These are phyloP conservation scores for Vigna mungo DNA, from an alignment of 306 rosid species.

Conservation along the genomic window DNA sequence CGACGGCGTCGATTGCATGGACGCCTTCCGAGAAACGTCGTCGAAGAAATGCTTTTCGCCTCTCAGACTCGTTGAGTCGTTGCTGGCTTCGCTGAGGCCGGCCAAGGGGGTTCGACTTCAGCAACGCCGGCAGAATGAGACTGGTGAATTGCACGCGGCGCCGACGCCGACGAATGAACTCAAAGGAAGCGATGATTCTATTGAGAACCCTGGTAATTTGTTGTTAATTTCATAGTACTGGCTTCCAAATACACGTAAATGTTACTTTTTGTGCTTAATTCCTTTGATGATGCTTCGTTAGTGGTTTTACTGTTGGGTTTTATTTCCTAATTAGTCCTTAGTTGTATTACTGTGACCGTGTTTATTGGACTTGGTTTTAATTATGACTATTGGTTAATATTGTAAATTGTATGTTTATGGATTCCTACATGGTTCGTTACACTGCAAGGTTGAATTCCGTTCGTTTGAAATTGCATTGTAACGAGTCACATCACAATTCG, in stretches of 20 bases:
- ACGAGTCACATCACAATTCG: too few relatives aligned
- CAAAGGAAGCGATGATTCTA: constrained; percentile 42
- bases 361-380: constrained; percentile 8
- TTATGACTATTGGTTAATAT: background rate
- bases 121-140: constrained; percentile 29
- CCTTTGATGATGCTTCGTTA: background rate
- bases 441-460: too few relatives aligned
- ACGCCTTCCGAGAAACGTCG: constrained; percentile 11
- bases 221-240: background rate
- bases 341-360: background rate
- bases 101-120: constrained; percentile 41
- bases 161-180: constrained; percentile 19
- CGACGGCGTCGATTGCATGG: constrained; percentile 53
- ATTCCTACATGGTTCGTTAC: background rate
- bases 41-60: constrained; percentile 55
- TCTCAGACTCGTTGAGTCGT: constrained; percentile 56
- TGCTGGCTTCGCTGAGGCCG: constrained; percentile 56
- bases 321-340: background rate
- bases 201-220: constrained; percentile 46
- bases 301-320: background rate
- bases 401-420: background rate
- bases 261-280: constrained; percentile 3
- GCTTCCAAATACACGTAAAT: background rate
- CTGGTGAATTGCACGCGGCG: constrained; percentile 13
- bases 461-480: too few relatives aligned